These are phyloP conservation scores for Aspergillus mulundensis DNA, from an alignment of 495 filamentous ascomycete genomes.

Conservation along the genomic window DNA sequence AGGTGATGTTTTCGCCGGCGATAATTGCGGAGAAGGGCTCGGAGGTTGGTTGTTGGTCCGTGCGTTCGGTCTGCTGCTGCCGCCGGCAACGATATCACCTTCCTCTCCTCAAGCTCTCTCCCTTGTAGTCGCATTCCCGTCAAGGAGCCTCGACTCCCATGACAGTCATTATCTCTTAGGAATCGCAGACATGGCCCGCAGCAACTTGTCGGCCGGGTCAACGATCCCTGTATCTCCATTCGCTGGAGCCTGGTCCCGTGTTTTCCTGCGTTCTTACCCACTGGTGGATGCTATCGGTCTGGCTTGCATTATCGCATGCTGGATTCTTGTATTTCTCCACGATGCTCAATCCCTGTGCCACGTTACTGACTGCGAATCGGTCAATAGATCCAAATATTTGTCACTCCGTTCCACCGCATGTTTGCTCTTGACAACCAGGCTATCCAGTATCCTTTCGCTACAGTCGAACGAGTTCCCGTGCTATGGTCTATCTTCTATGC, in stretches of 20 bases:
- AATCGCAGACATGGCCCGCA: slow-evolving; percentile 29
- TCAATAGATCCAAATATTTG: slow-evolving; percentile 60
- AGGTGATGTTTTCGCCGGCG: background rate
- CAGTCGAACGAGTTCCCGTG: slow-evolving; percentile 78
- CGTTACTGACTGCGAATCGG: background rate
- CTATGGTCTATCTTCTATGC: slow-evolving; percentile 74
- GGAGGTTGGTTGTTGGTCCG: slow-evolving; percentile 6
- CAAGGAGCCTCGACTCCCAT: slow-evolving; percentile 1
- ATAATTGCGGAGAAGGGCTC: slow-evolving; percentile 7
- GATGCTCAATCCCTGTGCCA: too few relatives aligned
- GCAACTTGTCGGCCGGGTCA: slow-evolving; percentile 26
- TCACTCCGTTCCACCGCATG: slow-evolving; percentile 81
- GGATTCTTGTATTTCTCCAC: slow-evolving; percentile 51
- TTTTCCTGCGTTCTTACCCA: slow-evolving; percentile 64
- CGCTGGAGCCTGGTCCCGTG: slow-evolving; percentile 37
- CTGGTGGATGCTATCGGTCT: slow-evolving; percentile 84
- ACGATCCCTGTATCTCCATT: slow-evolving; percentile 28
- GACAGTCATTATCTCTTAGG: slow-evolving; percentile 1
- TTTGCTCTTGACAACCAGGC: slow-evolving; percentile 72
- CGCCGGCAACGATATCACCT: background rate
- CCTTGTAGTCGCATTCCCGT: background rate
- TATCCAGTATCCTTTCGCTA: slow-evolving; percentile 83
- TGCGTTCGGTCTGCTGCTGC: background rate
- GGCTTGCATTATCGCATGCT: slow-evolving; percentile 59
- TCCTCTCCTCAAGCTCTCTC: background rate